Evolutionary conservation across 495 filamentous ascomycete genomes (phyloP), one percentile per base, ranked within the genome.

Genomic region (Penicillium psychrofluorescens): DNA sequence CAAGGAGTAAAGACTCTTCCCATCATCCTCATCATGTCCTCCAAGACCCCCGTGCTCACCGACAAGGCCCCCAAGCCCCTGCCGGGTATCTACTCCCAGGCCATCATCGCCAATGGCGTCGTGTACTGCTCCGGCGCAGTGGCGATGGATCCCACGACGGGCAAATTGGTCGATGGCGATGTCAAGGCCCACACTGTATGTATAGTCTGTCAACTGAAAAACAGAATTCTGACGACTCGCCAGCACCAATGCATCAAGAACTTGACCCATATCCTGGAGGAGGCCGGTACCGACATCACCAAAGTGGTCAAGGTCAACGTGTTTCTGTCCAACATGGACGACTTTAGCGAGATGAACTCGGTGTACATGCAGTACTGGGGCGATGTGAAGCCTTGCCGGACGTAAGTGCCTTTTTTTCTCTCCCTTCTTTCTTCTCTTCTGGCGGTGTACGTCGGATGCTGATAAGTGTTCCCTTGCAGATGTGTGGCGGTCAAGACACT

Each of bases 301-400:
- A 83, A 83, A 49, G 83, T 86, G 10, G 73, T 88, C 40, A 84
- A 86, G 59, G 77, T 80, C 50, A 83, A 78, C 48, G 77, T 86
- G 36, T 88, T 85, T 59, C 55, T 88, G 34, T 74, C 77, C 6
- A 73, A 73, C 43, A 86, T 88, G 83, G 75, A 77, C 41, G 75
- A 85, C 53, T 87, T 86, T 44, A 72, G 70, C 9, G 75, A 78
- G 36, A 79, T 86, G 76, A 85, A 81, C 46, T 66, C 66, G 34
- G 75, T 70, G 0, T 83, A 80, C 46, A 74, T 72, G 41, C 68
- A 74, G 43, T 72, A 78, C 45, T 80, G 80, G 58, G 67, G 67
- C 34, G 66, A 76, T 52, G 69, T 77, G 1, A 82, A 80, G 66
- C 78, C 79, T 53, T 73, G 68, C 45, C 68, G 78, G 32, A 85